Conservation (phyloP, 108 stramenopile species). For the Bacterosira constricta region DNA sequence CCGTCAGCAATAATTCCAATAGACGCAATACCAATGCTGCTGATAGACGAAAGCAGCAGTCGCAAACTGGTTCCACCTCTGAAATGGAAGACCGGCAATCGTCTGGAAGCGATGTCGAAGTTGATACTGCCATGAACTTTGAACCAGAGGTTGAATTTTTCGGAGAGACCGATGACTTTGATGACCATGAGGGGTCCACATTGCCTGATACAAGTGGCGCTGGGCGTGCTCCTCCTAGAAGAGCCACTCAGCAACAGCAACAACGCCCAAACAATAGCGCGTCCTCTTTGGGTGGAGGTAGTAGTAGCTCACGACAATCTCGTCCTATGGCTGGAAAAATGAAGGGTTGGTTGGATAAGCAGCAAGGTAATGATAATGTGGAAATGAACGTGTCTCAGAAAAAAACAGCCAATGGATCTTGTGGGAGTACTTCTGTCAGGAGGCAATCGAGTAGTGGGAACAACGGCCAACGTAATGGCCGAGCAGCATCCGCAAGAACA, state of each 20-base stretch:
- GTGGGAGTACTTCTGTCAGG: no score
- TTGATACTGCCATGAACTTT: background rate
- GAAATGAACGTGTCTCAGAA: no score
- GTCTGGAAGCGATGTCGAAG: background rate
- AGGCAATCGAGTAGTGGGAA: background rate
- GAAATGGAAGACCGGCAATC: background rate
- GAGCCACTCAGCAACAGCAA: background rate
- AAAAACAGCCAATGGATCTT: no score
- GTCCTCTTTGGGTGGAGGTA: background rate
- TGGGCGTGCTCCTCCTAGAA: background rate
- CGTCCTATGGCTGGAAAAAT: background rate
- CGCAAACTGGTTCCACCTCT: background rate
- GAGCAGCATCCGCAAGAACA: background rate
- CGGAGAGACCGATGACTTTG: slow-evolving; percentile 35
- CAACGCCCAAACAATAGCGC: background rate
- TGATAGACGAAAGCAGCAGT: background rate
- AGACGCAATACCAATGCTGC: background rate
- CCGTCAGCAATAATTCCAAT: background rate
- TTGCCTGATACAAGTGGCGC: background rate
- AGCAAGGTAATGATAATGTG: background rate
- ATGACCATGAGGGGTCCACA: background rate
- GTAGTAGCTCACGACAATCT: background rate
- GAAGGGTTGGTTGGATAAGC: slow-evolving; percentile 6
- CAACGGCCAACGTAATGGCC: background rate
- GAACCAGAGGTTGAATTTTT: slow-evolving; percentile 22